A percentile compares a stretch with the other conserved stretches of the same genome.
These are phyloP conservation scores for Mucor sp. DNA, from an alignment of 371 early-diverging fungal species.

Conservation along the genomic window DNA sequence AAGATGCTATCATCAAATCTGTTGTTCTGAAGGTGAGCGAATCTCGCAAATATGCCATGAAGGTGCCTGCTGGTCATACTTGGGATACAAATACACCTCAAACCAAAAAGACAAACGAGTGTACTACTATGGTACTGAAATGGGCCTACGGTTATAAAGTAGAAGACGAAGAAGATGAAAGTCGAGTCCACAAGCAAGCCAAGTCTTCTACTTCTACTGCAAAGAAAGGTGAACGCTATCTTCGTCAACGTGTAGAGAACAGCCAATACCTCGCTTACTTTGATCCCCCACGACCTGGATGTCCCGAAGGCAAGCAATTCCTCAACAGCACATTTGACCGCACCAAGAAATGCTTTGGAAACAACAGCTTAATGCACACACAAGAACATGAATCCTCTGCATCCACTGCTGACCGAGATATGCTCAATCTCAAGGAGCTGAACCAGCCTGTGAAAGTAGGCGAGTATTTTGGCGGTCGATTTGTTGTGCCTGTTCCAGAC, in stretches of 20 bases:
- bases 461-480: conserved; percentile 41
- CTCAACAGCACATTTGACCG: neutral
- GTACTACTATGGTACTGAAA: conserved; percentile 29
- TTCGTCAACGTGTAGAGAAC: conserved; percentile 1
- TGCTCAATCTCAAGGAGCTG: conserved; percentile 33
- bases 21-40: conserved; percentile 23
- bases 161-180: conserved; percentile 14
- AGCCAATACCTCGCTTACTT: conserved; percentile 6
- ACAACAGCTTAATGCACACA: neutral
- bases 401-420: neutral
- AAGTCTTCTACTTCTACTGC: neutral
- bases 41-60: conserved; percentile 30
- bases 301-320: conserved; percentile 3
- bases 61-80: conserved; percentile 27
- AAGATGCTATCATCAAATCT: conserved; percentile 22
- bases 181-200: neutral
- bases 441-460: conserved; percentile 34
- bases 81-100: conserved; percentile 9
- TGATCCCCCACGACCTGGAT: conserved; percentile 12
- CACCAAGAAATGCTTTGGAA: neutral
- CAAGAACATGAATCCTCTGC: conserved; percentile 2
- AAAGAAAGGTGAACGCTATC: neutral
- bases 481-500: conserved; percentile 41
- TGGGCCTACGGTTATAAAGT: conserved; percentile 42
- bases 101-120: conserved; percentile 21